These are phyloP conservation scores for Dothidotthia symphoricarpi DNA, from an alignment of 2,329 filamentous ascomycete genomes.

Conservation along the genomic window DNA sequence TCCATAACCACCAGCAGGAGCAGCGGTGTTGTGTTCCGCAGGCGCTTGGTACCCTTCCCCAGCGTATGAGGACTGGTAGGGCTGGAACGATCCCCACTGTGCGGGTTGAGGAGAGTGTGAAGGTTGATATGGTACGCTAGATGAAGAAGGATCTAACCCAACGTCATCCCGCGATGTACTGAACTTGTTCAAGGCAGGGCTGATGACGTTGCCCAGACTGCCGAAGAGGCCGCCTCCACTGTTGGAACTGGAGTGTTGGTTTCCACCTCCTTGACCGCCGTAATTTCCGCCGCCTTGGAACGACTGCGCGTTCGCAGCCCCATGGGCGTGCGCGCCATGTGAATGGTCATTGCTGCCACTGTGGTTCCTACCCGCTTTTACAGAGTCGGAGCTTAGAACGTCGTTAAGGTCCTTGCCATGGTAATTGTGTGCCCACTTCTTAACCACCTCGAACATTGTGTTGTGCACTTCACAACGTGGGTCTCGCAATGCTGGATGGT, in stretches of 20 bases:
- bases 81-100: constrained; percentile 34
- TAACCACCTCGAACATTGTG: constrained; percentile 85
- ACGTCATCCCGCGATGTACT: constrained; percentile 15
- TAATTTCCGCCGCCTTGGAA: constrained; percentile 22
- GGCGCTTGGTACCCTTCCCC: constrained; percentile 30
- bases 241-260: constrained; percentile 9
- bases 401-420: constrained; percentile 67
- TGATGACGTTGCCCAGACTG: constrained; percentile 17
- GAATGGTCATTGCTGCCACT: constrained; percentile 35
- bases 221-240: constrained; percentile 25
- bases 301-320: constrained; percentile 26
- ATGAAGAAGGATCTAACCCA: constrained; percentile 16
- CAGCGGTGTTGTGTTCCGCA: constrained; percentile 27
- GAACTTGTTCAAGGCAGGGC: background rate
- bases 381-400: constrained; percentile 78
- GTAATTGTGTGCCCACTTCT: constrained; percentile 73
- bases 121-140: constrained; percentile 24
- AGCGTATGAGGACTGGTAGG: constrained; percentile 36
- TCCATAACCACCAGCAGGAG: constrained; percentile 24
- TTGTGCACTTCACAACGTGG: constrained; percentile 75
- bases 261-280: constrained; percentile 8
- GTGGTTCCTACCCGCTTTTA: constrained; percentile 81
- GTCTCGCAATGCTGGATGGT: constrained; percentile 82
- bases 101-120: constrained; percentile 29
- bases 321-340: constrained; percentile 28